Conservation (phyloP, 768 basidiomycete species). For the Pleurotus salmoneostramineus region DNA sequence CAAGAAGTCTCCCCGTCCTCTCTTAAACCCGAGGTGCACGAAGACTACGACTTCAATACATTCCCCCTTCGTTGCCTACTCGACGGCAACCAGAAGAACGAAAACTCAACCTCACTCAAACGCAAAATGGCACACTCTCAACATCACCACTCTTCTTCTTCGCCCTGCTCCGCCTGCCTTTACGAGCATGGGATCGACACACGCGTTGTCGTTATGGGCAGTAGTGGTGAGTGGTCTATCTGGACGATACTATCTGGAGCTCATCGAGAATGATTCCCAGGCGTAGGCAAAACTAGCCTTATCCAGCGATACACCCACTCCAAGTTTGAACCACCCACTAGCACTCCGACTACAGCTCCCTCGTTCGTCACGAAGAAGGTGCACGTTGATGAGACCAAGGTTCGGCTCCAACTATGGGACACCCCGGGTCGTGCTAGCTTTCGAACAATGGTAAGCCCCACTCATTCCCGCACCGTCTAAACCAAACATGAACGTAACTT, state of each 20-base stretch:
- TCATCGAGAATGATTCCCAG: background rate
- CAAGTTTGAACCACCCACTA: background rate
- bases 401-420: conserved; percentile 7
- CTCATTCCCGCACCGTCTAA: background rate
- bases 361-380: conserved; percentile 5
- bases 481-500: background rate
- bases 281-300: conserved; percentile 3
- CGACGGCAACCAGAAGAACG: background rate
- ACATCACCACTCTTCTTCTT: background rate
- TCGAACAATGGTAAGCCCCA: conserved; percentile 4
- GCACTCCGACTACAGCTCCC: background rate
- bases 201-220: conserved; percentile 4
- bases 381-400: background rate
- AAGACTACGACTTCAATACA: background rate
- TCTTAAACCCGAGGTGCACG: background rate
- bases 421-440: background rate
- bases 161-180: background rate
- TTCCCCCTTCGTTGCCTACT: background rate
- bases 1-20: background rate
- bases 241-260: no score
- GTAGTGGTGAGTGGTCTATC: background rate
- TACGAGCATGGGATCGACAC: conserved; percentile 5
- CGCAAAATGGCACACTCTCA: background rate
- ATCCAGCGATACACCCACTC: conserved; percentile 1
- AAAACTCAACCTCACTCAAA: background rate